These are phyloP conservation scores for Balamuthia mandrillaris DNA, from an alignment of 208 protist genomes.

Conservation along the genomic window DNA sequence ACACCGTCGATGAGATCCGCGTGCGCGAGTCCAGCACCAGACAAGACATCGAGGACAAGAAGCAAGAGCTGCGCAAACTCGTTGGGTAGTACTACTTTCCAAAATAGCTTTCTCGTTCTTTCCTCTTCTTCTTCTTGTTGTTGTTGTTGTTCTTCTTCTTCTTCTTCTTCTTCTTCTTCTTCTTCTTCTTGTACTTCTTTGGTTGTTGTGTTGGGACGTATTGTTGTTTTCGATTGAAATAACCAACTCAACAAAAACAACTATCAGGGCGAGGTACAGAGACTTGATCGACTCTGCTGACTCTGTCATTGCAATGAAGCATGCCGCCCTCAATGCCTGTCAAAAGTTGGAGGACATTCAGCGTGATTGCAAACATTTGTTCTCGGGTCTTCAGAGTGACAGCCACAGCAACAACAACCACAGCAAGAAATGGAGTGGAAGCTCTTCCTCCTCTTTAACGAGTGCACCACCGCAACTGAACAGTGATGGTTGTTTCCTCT, in stretches of 20 bases:
- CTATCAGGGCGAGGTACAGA: not conserved
- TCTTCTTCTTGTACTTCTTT: too few relatives aligned
- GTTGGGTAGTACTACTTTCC: not conserved
- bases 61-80: not conserved
- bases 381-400: not conserved
- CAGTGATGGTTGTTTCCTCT: too few relatives aligned
- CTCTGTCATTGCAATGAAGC: not conserved
- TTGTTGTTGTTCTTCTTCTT: not conserved
- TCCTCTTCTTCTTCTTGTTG: not conserved
- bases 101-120: too few relatives aligned
- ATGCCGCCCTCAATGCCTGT: not conserved
- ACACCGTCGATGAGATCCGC: not conserved
- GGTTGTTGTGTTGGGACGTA: too few relatives aligned
- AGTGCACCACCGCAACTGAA: too few relatives aligned
- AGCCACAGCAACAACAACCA: not conserved
- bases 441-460: not conserved
- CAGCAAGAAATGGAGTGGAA: not conserved
- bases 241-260: too few relatives aligned
- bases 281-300: not conserved
- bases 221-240: too few relatives aligned
- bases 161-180: too few relatives aligned
- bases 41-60: slow-evolving; percentile 1
- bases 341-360: not conserved
- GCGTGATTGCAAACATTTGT: not conserved
- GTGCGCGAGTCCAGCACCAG: not conserved